Percentiles rank a stretch among this genome's conserved stretches.
Conservation (phyloP, 176 grass and related monocot genomes). For the Otatea glauca region DNA sequence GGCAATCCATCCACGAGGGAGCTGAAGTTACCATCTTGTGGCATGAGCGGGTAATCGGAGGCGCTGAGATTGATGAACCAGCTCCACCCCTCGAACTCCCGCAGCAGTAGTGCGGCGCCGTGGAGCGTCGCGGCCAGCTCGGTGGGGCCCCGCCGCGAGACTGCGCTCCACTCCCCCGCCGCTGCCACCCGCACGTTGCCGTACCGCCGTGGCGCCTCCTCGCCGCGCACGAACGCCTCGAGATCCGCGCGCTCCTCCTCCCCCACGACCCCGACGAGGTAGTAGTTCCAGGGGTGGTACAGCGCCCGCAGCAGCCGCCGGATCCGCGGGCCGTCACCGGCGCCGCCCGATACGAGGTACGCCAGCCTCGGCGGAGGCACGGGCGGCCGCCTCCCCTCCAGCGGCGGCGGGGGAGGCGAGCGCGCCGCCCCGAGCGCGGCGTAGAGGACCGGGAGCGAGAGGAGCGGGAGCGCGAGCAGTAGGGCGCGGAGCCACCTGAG, state of each 20-base stretch:
- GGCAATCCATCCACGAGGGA: background rate
- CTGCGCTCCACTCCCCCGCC: conserved; percentile 49
- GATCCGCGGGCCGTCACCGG: conserved; percentile 75
- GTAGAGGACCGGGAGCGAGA: conserved; percentile 60
- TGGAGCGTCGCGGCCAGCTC: conserved; percentile 78
- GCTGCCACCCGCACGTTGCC: conserved; percentile 69
- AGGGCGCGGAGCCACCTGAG: conserved; percentile 57
- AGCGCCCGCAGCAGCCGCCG: conserved; percentile 68
- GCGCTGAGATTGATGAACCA: conserved; percentile 99
- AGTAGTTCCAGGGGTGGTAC: conserved; percentile 97
- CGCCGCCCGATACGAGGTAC: conserved; percentile 72
- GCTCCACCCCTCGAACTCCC: conserved; percentile 87
- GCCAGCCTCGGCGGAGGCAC: conserved; percentile 74
- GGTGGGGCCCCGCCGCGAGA: conserved; percentile 74
- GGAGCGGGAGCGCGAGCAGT: conserved; percentile 66
- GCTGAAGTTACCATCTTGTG: conserved; percentile 82
- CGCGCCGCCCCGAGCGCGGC: conserved; percentile 40
- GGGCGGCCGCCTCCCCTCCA: conserved; percentile 1
- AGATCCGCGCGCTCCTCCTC: conserved; percentile 76
- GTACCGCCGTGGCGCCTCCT: conserved; percentile 64
- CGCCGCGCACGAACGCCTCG: conserved; percentile 60
- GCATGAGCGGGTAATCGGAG: conserved; percentile 91
- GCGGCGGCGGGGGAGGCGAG: background rate
- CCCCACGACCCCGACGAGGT: conserved; percentile 63
- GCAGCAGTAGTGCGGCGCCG: conserved; percentile 68